A percentile compares a stretch with the other conserved stretches of the same genome.
Conservation (phyloP, 495 filamentous ascomycete genomes). For the Tirmania nivea region DNA sequence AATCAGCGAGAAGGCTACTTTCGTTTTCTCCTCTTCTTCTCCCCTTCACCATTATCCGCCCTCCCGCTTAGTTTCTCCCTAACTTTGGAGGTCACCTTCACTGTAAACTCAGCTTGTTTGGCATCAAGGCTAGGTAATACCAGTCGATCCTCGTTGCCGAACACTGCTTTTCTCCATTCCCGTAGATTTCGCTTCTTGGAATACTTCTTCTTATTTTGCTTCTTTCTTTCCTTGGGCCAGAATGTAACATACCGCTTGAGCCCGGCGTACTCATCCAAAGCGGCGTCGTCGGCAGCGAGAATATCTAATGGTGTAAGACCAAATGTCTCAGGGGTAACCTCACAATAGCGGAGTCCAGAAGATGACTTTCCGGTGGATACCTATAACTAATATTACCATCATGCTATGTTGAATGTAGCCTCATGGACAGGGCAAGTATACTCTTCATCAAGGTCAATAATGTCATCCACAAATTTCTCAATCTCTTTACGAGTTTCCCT, state of each 20-base stretch:
- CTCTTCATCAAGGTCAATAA: conserved; percentile 48
- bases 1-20: conserved; percentile 16
- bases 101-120: conserved; percentile 2
- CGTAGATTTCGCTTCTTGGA: conserved; percentile 78
- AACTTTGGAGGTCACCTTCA: not conserved
- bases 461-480: conserved; percentile 66
- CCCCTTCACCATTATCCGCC: conserved; percentile 9
- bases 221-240: conserved; percentile 70
- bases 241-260: conserved; percentile 87
- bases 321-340: conserved; percentile 74
- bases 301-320: conserved; percentile 80
- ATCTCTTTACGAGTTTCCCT: conserved; percentile 62
- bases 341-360: conserved; percentile 64
- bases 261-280: conserved; percentile 76
- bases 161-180: conserved; percentile 82
- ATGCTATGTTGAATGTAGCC: not conserved
- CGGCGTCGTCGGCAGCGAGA: conserved; percentile 61
- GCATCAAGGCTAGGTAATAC: conserved; percentile 18
- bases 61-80: not conserved
- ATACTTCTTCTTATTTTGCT: conserved; percentile 60
- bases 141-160: conserved; percentile 49
- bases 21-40: conserved; percentile 19
- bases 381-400: conserved; percentile 1
- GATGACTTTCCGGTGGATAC: not conserved
- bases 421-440: conserved; percentile 25